Percentiles rank a stretch among this genome's conserved stretches.
Evolutionary conservation across 306 rosid genomes (phyloP).

Genomic region (Clitoria ternatea): DNA sequence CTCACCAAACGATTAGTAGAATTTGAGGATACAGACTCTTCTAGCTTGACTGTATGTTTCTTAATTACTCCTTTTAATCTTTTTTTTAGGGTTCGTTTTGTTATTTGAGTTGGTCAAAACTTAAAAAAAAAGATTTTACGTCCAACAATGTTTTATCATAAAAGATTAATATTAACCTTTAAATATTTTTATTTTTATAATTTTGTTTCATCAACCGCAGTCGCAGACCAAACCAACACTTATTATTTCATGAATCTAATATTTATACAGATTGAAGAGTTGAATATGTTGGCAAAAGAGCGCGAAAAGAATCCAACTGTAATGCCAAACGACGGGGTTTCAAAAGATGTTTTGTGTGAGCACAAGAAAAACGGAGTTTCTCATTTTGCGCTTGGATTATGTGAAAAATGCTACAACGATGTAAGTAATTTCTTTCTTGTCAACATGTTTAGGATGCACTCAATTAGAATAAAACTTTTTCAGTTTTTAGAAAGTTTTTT

Average conservation of each 20-base stretch:
- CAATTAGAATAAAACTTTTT: no score
- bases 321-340: slow-evolving; percentile 26
- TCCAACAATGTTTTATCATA: no score
- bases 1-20: slow-evolving; percentile 82
- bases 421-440: slow-evolving; percentile 44
- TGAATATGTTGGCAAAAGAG: slow-evolving; percentile 48
- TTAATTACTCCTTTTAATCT: not conserved
- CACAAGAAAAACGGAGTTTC: slow-evolving; percentile 32
- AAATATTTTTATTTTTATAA: no score
- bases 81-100: no score
- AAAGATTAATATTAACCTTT: no score
- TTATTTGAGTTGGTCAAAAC: not conserved
- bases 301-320: slow-evolving; percentile 17
- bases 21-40: slow-evolving; percentile 85
- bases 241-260: no score
- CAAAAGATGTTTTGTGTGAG: slow-evolving; percentile 23
- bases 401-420: slow-evolving; percentile 65
- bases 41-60: slow-evolving; percentile 77
- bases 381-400: slow-evolving; percentile 71
- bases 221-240: no score
- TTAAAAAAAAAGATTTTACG: no score
- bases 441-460: no score
- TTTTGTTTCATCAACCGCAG: no score
- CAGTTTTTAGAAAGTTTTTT: no score
- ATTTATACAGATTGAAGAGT: slow-evolving; percentile 55